Base-by-base conservation (phyloP, 2,329 filamentous ascomycete genomes). In the Sclerotinia trifoliorum region DNA sequence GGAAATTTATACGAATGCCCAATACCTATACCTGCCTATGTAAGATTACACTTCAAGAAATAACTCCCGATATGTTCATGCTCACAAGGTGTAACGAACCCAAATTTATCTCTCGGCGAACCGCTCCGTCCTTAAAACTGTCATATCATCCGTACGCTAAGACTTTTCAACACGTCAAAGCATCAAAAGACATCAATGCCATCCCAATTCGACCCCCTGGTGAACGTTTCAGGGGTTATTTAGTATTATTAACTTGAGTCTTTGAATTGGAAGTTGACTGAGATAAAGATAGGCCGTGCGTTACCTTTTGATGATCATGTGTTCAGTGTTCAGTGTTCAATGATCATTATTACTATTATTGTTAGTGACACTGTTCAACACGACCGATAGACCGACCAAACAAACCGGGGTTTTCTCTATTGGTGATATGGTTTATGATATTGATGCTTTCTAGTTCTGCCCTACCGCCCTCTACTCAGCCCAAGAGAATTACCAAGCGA, bases 231-330 rank as follows among this genome's bases (percentile, higher is more conserved):
- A 62, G 58, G 58, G 58, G 58, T 35, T 35, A 35, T 35, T 35
- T 35, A 35, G 5, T 62, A 49, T 61, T 35, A 35, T 35, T 61
- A 32, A 35, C 44, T 49, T 32, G 35, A 35, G 35, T 39, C 32
- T 32, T 32, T 32, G 32, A 32, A 32, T 32, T 6, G 39, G 5
- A 42, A 42, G 39, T 42, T 42, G 58, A 35, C 29, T 51, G 58
- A 62, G 58, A 62, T 39, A 39, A 62, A 35, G 58, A 51, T 62
- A 62, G 58, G 26, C 58, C 44, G 58, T 62, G 58, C 58, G 29
- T 29, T 24, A 6, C 44, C n/a, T 49, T 49, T 49, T 26, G 58
- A 24, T 62, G 44, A 49, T 51, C 46, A 62, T 35, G 21, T 62
- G 58, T 39, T 62, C 29, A 39, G 11, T 49, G 21, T n/a, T 39